Evolutionary conservation across 2,329 filamentous ascomycete genomes (phyloP).

Genomic region (Falciphora oryzae): DNA sequence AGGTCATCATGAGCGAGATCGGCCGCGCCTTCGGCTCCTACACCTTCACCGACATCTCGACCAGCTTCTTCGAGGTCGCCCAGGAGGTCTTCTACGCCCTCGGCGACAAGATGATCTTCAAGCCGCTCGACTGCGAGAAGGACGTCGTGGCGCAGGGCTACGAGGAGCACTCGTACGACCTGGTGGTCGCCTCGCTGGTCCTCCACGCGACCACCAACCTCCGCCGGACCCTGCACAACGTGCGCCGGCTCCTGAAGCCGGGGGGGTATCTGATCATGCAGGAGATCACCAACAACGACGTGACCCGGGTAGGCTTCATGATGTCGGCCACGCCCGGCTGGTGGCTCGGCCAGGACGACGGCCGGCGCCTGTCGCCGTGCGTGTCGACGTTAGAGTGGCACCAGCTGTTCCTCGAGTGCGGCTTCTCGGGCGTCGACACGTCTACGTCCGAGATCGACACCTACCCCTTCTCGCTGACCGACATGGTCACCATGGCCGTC

Average conservation of each 20-base stretch:
- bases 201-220: slow-evolving; percentile 23
- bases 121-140: slow-evolving; percentile 24
- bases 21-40: slow-evolving; percentile 19
- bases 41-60: slow-evolving; percentile 31
- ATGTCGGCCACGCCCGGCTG: slow-evolving; percentile 15
- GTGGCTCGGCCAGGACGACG: slow-evolving; percentile 17
- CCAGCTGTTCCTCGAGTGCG: slow-evolving; percentile 16
- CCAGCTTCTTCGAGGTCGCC: slow-evolving; percentile 32
- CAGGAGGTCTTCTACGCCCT: slow-evolving; percentile 23
- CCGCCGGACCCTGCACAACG: slow-evolving; percentile 20
- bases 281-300: slow-evolving; percentile 13
- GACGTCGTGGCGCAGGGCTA: slow-evolving; percentile 27
- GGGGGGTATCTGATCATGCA: slow-evolving; percentile 27
- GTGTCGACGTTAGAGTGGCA: slow-evolving; percentile 18
- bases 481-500: too few species aligned
- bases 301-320: background rate
- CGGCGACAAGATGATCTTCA: slow-evolving; percentile 22
- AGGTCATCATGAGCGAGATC: too few species aligned
- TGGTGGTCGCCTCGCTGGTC: slow-evolving; percentile 26
- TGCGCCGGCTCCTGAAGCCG: slow-evolving; percentile 26
- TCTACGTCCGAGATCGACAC: too few species aligned
- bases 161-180: slow-evolving; percentile 22
- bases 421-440: slow-evolving; percentile 22
- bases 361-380: slow-evolving; percentile 12
- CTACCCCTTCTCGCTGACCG: too few species aligned